Evolutionary conservation across 1,139 yeast genomes (phyloP).

Genomic region (Nakaseomyces uthaithaninus): DNA sequence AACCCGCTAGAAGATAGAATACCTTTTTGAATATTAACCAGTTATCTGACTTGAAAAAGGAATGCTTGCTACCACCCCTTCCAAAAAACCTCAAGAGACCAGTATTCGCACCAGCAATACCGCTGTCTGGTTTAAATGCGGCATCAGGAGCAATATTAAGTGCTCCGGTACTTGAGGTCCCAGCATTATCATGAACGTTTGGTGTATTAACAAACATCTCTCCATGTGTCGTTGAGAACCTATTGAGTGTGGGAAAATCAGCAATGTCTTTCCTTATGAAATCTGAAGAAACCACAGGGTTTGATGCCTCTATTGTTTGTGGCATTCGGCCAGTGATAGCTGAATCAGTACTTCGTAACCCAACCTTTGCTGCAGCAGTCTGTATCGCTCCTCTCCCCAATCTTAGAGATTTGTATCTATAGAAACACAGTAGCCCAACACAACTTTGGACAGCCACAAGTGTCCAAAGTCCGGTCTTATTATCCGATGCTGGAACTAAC

Average conservation of each 20-base stretch:
- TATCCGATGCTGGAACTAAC: slow-evolving; percentile 55
- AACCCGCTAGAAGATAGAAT: slow-evolving; percentile 23
- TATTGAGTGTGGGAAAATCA: slow-evolving; percentile 30
- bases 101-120: slow-evolving; percentile 3
- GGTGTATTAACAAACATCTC: slow-evolving; percentile 10
- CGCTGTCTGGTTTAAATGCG: not conserved
- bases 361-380: not conserved
- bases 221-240: slow-evolving; percentile 24
- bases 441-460: slow-evolving; percentile 43
- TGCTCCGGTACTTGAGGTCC: slow-evolving; percentile 11
- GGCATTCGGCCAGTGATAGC: not conserved
- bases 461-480: slow-evolving; percentile 41
- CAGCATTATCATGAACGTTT: not conserved
- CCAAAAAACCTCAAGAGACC: slow-evolving; percentile 4
- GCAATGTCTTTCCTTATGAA: slow-evolving; percentile 25
- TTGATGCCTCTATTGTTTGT: not conserved
- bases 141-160: slow-evolving; percentile 14
- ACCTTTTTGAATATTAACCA: slow-evolving; percentile 13
- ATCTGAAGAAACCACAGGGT: not conserved
- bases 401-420: slow-evolving; percentile 19
- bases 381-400: not conserved
- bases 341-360: not conserved
- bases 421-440: slow-evolving; percentile 35
- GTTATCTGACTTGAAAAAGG: slow-evolving; percentile 13
- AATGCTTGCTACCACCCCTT: slow-evolving; percentile 8